These are phyloP conservation scores for Coemansia sp. DNA, from an alignment of 192 early-diverging fungal genomes.

Conservation along the genomic window DNA sequence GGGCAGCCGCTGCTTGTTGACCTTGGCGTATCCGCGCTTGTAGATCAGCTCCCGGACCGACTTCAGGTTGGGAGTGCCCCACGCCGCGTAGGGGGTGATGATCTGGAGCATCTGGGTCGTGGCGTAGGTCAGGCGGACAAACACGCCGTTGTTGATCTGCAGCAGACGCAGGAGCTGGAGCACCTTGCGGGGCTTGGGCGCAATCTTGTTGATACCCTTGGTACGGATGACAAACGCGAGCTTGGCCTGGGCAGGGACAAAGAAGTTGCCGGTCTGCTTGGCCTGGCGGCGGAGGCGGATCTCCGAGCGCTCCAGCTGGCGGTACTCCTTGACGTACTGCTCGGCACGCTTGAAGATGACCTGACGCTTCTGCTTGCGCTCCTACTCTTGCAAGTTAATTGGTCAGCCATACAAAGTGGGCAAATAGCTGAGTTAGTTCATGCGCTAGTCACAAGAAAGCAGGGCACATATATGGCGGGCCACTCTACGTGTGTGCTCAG, in stretches of 20 bases:
- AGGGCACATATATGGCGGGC: background rate
- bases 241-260: constrained; percentile 94
- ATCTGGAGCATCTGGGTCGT: constrained; percentile 97
- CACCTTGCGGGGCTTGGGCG: constrained; percentile 99
- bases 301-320: constrained; percentile 80
- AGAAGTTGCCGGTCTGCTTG: constrained; percentile 86
- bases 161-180: constrained; percentile 97
- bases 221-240: constrained; percentile 98
- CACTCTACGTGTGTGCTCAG: constrained; percentile 55
- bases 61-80: constrained; percentile 96
- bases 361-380: constrained; percentile 71
- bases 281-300: constrained; percentile 92
- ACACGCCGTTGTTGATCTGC: constrained; percentile 99
- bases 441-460: background rate
- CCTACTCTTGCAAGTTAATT: constrained; percentile 36
- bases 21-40: constrained; percentile 99
- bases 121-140: constrained; percentile 93
- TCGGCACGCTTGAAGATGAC: constrained; percentile 99
- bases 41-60: constrained; percentile 98
- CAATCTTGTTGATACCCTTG: constrained; percentile 99
- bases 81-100: constrained; percentile 93
- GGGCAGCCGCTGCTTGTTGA: constrained; percentile 95
- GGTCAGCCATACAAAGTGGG: background rate
- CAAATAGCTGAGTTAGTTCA: background rate
- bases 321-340: constrained; percentile 98